Evolutionary conservation across 441 rosid genomes (phyloP), one percentile per base, ranked within the genome.

Genomic region (Arabidopsis lyrata): DNA sequence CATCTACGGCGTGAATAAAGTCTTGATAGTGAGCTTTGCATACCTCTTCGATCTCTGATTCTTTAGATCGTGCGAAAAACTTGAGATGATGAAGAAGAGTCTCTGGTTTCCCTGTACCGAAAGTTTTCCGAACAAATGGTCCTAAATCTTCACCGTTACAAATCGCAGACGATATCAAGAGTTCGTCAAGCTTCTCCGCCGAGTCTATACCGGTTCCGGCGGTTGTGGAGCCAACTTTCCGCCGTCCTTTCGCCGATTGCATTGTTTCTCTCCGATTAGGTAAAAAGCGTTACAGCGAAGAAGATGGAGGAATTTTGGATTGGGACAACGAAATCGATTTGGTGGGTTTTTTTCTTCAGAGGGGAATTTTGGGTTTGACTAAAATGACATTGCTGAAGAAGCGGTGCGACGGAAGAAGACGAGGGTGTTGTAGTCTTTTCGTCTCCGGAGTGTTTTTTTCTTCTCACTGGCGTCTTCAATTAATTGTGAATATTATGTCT

Each of bases 11-110:
- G 56, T 87, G 83, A 75, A 92, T 95, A 86, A 95, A 95, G 73
- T 95, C 99, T 70, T 95, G 99, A 74, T 95, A 92, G 87, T 92
- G 98, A 75, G 97, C 98, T 60, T 87, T 90, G 75, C 97, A 95
- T 31, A 95, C 97, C 77, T 92, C 99, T 45, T 95, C 99, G 80
- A 95, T 95, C 87, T 95, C 99, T 3, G 97, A 86, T 50, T 95
- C 99, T 64, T 95, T 95, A 52, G 95, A 83, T 73, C 97, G 93
- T 29, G 96, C 70, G 75, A 95, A 95, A 69, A 80, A 83, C 72
- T 94, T 97, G 79, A 95, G 95, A 74, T 86, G 91, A 71, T 88
- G 96, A 72, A 87, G 94, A 62, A 95, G 93, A 11, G 85, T 78
- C 83, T 95, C 99, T 14, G 98, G 99, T 80, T 85, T 89, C 1